Evolutionary conservation across 257 asterid genomes (phyloP), one percentile per base, ranked within the genome.

Genomic region (Petrea volubilis): DNA sequence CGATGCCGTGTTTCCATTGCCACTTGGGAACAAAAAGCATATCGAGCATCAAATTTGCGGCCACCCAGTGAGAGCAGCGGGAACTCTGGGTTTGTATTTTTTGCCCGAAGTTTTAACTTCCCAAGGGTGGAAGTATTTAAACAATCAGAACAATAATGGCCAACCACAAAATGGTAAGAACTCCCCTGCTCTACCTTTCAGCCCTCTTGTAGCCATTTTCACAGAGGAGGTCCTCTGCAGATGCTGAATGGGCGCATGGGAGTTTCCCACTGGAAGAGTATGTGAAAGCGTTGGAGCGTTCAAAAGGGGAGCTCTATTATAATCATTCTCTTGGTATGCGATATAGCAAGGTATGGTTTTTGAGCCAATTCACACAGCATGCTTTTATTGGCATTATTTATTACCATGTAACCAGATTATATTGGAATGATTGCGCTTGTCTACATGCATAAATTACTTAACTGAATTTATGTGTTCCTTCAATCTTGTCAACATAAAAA

Each of bases 301-400:
- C 99, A 4, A 79, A 85, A 23, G 97, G 84, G 67, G 99, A 94
- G 75, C 90, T 94, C 40, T 83, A 85, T 78, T 94, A 91, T 70
- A 87, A 91, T 79, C 99, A 89, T 64, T 87, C 96, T 77, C 93
- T 88, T 57, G 97, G 99, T 80, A 88, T 89, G 95, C 82, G 87
- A 80, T 94, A 86, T 68, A 94, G 88, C 78, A 94, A 94, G 99
- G 99, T 91, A 78, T 62, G 82, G 57, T 60, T 71, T n/a, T 77
- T 80, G 51, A 64, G 47, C 77, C 73, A 74, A 44, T 83, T 68
- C 25, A 67, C 62, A 12, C 28, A 31, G 59, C 47, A 71, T 79
- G 41, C 60, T 67, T 63, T 57, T 50, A 31, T 70, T 58, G 74
- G 53, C 53, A 17, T 55, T 55, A 51, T 53, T 46, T 72, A 6